Evolutionary conservation across 108 stramenopile species (phyloP), one percentile per base, ranked within the genome.

Genomic region (Pseudonitzschia multiseries): DNA sequence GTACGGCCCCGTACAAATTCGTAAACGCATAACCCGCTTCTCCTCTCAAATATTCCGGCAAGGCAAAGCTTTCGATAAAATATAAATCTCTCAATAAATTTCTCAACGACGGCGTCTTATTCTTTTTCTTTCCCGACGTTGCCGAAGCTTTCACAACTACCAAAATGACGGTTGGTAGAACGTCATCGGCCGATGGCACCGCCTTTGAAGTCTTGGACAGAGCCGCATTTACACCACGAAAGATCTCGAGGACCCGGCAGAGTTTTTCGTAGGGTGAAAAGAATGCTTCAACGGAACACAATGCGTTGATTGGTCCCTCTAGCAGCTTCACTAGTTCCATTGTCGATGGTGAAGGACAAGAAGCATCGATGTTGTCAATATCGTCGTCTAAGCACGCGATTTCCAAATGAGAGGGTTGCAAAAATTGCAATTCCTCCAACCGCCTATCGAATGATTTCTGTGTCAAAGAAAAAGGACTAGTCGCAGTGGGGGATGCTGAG

Each of bases 11-110:
- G 51, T 88, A 95, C 20, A 95, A 69, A 52, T 89, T 92, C 15
- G 93, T 95, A 57, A 79, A 92, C 2, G 91, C 91, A 76, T 95
- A 95, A 52, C 90, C 93, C 28, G 89, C 85, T 75, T 94, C 91
- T 41, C 91, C 91, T 54, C 88, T 72, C 46, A 91, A 50, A 53
- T 90, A 75, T 63, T 89, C 80, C 18, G 68, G 72, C 20, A 79
- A 53, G 15, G 89, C 79, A 87, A 92, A 92, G 6, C 43, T 36
- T 71, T 92, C 91, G 57, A 95, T 75, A 53, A 92, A 76, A 44
- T 72, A 68, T 18, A 95, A 66, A 76, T 85, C 80, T 13, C 52
- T 65, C 18, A 77, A 36, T 24, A 95, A 64, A 48, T 67, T 67
- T 27, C 42, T 44, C 36, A 62, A n/a, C 20, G 61, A 20, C 24